Percentiles rank a stretch among this genome's conserved stretches.
phyloP scores from a whole-genome alignment of 768 basidiomycete genomes.

The Royoungia palumana region DNA sequence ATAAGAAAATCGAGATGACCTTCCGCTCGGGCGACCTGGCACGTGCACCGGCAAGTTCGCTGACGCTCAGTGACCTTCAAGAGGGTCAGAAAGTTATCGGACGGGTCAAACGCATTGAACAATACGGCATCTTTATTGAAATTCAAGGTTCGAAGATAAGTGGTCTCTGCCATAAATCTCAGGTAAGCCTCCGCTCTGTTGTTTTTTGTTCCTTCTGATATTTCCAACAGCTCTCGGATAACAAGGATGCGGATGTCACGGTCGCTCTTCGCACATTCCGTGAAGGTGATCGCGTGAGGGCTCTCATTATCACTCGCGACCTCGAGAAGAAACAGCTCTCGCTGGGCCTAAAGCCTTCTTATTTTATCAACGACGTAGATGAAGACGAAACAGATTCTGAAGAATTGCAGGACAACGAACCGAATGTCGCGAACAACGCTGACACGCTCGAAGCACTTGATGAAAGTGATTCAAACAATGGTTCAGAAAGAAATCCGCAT shows the following conservation, averaged over 20 bases:
- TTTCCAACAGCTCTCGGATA: slow-evolving; percentile 74
- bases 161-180: slow-evolving; percentile 92
- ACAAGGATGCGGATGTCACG: slow-evolving; percentile 72
- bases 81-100: slow-evolving; percentile 82
- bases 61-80: slow-evolving; percentile 54
- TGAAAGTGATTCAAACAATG: slow-evolving; percentile 9
- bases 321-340: slow-evolving; percentile 79
- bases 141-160: slow-evolving; percentile 81
- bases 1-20: slow-evolving; percentile 86
- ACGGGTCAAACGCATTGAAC: slow-evolving; percentile 75
- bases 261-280: slow-evolving; percentile 79
- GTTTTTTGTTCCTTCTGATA: not conserved
- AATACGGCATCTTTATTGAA: slow-evolving; percentile 90
- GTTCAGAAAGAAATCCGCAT: slow-evolving; percentile 1
- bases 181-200: slow-evolving; percentile 47
- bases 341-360: slow-evolving; percentile 81
- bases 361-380: slow-evolving; percentile 65
- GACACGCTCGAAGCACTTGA: slow-evolving; percentile 24
- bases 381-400: slow-evolving; percentile 35
- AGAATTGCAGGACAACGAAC: slow-evolving; percentile 20
- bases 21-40: slow-evolving; percentile 66
- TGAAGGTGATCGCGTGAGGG: slow-evolving; percentile 84
- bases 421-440: slow-evolving; percentile 32
- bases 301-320: slow-evolving; percentile 69
- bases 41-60: slow-evolving; percentile 33